Evolutionary conservation across 441 rosid genomes (phyloP), one percentile per base, ranked within the genome.

Genomic region (Erodium chrysanthum): DNA sequence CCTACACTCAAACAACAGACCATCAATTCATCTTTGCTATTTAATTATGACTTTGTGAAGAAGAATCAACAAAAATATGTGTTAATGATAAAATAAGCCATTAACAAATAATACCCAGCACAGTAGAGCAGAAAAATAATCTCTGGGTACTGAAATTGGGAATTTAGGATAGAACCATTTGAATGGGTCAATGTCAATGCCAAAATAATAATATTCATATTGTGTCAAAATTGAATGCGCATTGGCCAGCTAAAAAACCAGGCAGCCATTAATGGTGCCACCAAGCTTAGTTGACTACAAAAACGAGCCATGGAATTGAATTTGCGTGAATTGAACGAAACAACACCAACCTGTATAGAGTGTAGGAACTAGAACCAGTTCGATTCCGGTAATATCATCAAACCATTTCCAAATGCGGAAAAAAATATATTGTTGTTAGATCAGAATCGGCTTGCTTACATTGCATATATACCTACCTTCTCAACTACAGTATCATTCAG

Each of bases 1-100:
- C 82, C 71, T 60, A 8, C 46, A 56, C 70, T 50, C 63, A 58
- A 58, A 58, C 14, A 58, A 12, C 63, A 58, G 22, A 58, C 14
- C 64, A 59, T 12, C 64, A 23, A 22, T 23, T 59, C 12, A 14
- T 25, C 23, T 59, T 22, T 23, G 2, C 31, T 59, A 59, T 59
- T 59, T 59, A 59, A 59, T 59, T 46, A 31, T 58, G n/a, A 15
- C 48, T 40, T 14, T 14, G 42, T n/a, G 7, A 2, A 27, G 18
- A 66, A 71, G 23, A 7, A 46, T 31, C 4, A 59, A 15, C n/a
- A 27, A 64, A 23, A 59, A 59, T 2, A 59, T 59, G 31, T 59
- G 33, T 59, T 7, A 18, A 56, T 5, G 4, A 48, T n/a, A 15
- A 48, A 48, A 48, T 6, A 48, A 48, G 18, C 20, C 56, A 48